Conservation (phyloP, 2,329 filamentous ascomycete genomes). For the Macroventuria anomochaeta region DNA sequence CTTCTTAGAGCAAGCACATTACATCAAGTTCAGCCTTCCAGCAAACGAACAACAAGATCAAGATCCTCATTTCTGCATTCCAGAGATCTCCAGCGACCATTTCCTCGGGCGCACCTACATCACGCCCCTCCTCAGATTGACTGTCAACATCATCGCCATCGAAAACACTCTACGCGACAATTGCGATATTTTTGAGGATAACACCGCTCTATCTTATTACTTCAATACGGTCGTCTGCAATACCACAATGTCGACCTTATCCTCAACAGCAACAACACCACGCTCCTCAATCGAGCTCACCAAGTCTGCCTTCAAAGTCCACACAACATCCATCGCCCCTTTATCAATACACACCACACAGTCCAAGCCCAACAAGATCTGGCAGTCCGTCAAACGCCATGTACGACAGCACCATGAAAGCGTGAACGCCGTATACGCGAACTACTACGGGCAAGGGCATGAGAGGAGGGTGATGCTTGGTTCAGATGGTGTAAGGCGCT, state of each 20-base stretch:
- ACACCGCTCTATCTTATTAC: too few species aligned
- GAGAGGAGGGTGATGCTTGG: not conserved
- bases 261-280: conserved; percentile 25
- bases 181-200: too few species aligned
- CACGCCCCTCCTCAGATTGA: not conserved
- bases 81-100: too few species aligned
- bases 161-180: not conserved
- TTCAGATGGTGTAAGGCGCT: not conserved
- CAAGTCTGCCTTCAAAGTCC: conserved; percentile 12
- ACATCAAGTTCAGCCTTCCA: too few species aligned
- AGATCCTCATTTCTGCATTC: too few species aligned
- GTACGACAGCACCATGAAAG: conserved; percentile 31
- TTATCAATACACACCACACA: not conserved
- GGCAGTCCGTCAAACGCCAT: conserved; percentile 27
- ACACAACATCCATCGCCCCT: conserved; percentile 6
- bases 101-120: not conserved
- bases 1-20: too few species aligned
- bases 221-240: too few species aligned
- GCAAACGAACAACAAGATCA: too few species aligned
- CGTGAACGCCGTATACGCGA: conserved; percentile 28
- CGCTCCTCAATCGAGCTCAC: conserved; percentile 25
- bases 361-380: conserved; percentile 17
- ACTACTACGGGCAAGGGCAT: conserved; percentile 29
- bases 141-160: not conserved
- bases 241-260: conserved; percentile 17